Evolutionary conservation across 2,329 filamentous ascomycete genomes (phyloP).

Genomic region (Diplodia intermedia): DNA sequence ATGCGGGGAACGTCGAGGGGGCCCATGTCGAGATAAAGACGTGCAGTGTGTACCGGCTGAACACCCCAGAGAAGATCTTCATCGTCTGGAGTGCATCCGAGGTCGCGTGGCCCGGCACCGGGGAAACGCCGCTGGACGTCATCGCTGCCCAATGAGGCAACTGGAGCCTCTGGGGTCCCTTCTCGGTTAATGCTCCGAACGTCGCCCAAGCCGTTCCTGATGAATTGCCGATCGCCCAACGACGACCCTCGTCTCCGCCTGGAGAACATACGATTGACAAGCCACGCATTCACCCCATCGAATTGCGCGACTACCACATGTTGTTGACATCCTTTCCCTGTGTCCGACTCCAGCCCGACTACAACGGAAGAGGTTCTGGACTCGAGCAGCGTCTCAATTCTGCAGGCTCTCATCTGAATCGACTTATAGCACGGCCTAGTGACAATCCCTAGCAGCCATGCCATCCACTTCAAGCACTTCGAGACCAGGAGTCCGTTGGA

Average conservation of each 20-base stretch:
- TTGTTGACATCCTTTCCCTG: too few species aligned
- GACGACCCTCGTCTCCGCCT: neutral
- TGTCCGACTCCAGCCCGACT: too few species aligned
- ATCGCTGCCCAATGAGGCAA: neutral
- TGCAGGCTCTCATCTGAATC: too few species aligned
- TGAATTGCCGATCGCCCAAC: neutral
- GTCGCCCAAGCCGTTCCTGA: neutral
- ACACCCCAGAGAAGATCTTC: neutral
- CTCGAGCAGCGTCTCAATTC: too few species aligned
- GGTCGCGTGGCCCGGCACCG: neutral
- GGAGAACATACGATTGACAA: neutral
- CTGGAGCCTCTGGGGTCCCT: neutral
- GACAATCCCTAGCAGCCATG: too few species aligned
- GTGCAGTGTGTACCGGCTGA: neutral
- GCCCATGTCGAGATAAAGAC: neutral
- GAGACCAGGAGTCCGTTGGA: too few species aligned
- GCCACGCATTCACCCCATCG: neutral
- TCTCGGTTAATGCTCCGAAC: neutral
- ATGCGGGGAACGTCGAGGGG: neutral
- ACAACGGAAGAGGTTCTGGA: too few species aligned
- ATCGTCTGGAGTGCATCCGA: neutral
- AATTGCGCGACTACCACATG: neutral
- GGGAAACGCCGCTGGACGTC: neutral
- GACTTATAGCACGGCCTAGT: too few species aligned
- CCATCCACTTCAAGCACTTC: too few species aligned